Evolutionary conservation across 2,329 filamentous ascomycete genomes (phyloP).

Genomic region (Fusarium neocosmosporiellum): DNA sequence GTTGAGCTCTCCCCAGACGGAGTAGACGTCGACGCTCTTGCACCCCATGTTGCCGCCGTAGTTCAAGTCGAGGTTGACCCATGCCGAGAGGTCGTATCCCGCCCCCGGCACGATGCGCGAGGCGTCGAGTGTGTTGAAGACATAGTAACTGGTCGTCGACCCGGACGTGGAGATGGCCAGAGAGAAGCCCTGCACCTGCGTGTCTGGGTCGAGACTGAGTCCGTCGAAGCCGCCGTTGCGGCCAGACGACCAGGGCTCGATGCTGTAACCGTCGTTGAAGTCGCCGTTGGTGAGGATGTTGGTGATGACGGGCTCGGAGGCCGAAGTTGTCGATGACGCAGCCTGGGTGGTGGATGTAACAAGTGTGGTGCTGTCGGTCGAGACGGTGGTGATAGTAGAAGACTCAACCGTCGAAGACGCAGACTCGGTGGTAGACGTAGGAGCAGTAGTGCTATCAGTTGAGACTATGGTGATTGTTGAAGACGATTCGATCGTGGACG

Average conservation of each 20-base stretch:
- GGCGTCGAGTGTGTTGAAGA: neutral
- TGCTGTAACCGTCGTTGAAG: neutral
- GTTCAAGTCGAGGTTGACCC: neutral
- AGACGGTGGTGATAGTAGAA: neutral
- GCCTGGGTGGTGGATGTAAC: neutral
- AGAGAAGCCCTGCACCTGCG: neutral
- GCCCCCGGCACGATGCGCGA: neutral
- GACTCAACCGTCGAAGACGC: neutral
- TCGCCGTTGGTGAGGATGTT: neutral
- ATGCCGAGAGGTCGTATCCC: neutral
- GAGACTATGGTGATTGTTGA: neutral
- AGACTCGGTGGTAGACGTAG: neutral
- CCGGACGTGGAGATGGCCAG: neutral
- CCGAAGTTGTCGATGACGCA: neutral
- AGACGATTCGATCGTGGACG: neutral
- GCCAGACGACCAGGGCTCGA: neutral
- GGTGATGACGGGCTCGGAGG: neutral
- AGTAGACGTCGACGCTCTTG: neutral
- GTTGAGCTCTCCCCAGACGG: neutral
- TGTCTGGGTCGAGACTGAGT: neutral
- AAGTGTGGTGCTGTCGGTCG: neutral
- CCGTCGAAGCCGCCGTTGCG: neutral
- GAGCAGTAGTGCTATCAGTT: neutral
- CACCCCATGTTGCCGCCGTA: neutral
- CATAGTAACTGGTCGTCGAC: neutral